phyloP scores from a whole-genome alignment of 2,329 filamentous ascomycete species.

The Periconia sp. region DNA sequence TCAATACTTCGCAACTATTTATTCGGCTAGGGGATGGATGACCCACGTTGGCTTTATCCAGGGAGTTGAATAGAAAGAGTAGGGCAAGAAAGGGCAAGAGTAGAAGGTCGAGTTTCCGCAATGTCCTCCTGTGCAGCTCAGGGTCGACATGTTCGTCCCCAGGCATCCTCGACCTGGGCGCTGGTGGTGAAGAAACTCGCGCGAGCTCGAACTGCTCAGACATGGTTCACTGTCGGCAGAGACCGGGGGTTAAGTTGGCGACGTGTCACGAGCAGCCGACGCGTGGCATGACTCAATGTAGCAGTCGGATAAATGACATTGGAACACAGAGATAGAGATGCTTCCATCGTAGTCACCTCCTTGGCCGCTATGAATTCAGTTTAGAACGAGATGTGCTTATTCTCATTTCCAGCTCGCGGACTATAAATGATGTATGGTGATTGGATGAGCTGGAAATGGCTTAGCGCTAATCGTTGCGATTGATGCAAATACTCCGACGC shows the following conservation, averaged over 20 bases:
- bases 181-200: neutral
- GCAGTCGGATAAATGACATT: neutral
- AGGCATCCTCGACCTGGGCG: neutral
- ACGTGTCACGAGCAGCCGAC: neutral
- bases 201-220: conserved; percentile 13
- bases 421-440: neutral
- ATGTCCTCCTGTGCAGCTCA: conserved; percentile 40
- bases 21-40: neutral
- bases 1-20: neutral
- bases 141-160: conserved; percentile 8
- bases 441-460: neutral
- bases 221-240: neutral
- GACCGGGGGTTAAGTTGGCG: neutral
- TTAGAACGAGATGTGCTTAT: neutral
- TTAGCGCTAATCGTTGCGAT: neutral
- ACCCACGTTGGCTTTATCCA: conserved; percentile 54
- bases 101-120: conserved; percentile 53
- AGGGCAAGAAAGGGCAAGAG: conserved; percentile 55
- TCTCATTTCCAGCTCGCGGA: neutral
- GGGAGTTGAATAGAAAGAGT: conserved; percentile 55
- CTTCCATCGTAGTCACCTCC: neutral
- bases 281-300: neutral
- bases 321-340: neutral
- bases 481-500: too few species aligned
- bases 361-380: neutral